Base-by-base conservation (phyloP, 1,284 basidiomycete species). In the Omphalotus olearius region DNA sequence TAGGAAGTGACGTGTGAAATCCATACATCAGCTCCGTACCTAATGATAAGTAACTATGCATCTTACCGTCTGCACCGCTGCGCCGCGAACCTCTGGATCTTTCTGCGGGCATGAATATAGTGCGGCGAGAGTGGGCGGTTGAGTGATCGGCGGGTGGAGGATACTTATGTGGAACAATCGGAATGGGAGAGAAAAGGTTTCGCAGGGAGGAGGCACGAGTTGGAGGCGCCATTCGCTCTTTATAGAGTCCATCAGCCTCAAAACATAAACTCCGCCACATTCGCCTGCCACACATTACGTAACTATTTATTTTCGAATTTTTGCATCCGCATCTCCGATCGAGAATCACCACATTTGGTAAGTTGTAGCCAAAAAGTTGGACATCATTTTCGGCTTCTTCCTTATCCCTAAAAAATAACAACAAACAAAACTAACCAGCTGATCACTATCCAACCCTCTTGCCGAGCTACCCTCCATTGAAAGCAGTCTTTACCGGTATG, bases 41-140 rank as follows among this genome's bases (percentile, higher is more conserved):
- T 33, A 33, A 4, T 11, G 28, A 57, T 56, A 25, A 52, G n/a
- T 20, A 40, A 5, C 23, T 23, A 16, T 6, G 25, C 10, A 4
- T 41, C 73, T 63, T 54, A 82, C 79, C 74, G 57, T 75, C 70
- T 47, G 62, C 64, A 40, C 63, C 63, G 51, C 67, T 66, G 59
- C 71, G 73, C 62, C 75, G 79, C 44, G 67, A 63, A 45, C 64
- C 62, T 64, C 73, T 74, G 47, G 73, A 71, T 66, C 81, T 73
- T 58, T 78, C 75, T 52, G 71, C 74, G 66, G 81, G 82, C 82
- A 83, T 83, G 23, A 25, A 10, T 44, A 35, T 23, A 40, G 40
- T 25, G 45, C 45, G 38, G 48, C 57, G 59, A 57, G 52, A 33
- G 48, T 51, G 53, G 42, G 51, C 51, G 55, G 49, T 48, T 39